Base-by-base conservation (phyloP, 2,329 filamentous ascomycete species). In the Xylariales sp. region DNA sequence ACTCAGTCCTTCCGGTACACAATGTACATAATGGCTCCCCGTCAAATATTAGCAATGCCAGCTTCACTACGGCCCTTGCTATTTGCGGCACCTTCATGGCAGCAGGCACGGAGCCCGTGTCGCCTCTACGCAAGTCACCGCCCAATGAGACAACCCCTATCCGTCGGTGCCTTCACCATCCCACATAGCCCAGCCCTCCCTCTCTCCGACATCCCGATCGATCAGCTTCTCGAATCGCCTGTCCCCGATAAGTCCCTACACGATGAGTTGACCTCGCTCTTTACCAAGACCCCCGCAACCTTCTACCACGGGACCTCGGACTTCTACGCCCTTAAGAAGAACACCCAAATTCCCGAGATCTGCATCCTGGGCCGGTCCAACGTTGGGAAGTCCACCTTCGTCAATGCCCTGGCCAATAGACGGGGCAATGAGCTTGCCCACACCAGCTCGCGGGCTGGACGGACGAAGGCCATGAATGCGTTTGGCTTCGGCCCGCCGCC, bases 301-400 rank as follows among this genome's bases (percentile, higher is more conserved):
- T 58, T 60, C 29, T 40, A 51, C 7, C 52, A 59, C 40, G 51
- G 46, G 22, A 53, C 54, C 27, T 49, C 49, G 12, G 46, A 56
- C 32, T 69, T 77, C 47, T 65, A 69, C 40, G 55, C 74, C 52
- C 65, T 80, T 45, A 66, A 65, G 21, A 55, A 66, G 51, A 80
- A 80, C 57, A 68, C 67, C 18, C 64, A 66, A 46, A 61, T 71
- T 4, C 77, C 77, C 32, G 77, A 81, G 49, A 76, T 95, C 38
- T 84, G 87, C 57, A 75, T 95, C 33, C 79, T 94, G 27, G 88
- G 88, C 31, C 88, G 90, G 54, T 89, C 88, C 50, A 95, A 95
- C 58, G 88, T 89, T 31, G 88, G 88, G 56, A 95, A 95, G 61
- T 93, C 87, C 2, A 88, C 87, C 12, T 85, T 94, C 51, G 82